Conservation (phyloP, 2,329 filamentous ascomycete species). For the Tolypocladium tundrense region DNA sequence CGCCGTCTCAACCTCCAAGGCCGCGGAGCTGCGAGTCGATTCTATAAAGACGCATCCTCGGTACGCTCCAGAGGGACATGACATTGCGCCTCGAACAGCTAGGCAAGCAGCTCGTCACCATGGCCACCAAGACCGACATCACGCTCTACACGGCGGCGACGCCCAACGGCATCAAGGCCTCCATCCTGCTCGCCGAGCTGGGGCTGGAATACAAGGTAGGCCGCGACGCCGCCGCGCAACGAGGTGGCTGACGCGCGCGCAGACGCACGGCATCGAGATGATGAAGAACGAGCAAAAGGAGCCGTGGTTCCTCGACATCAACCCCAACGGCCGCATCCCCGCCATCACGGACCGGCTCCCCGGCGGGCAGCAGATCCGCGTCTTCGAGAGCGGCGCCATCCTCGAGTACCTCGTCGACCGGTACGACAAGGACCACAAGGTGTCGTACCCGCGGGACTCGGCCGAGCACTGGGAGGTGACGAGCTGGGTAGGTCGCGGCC, state of each 20-base stretch:
- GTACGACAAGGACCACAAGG: slow-evolving; percentile 74
- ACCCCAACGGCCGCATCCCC: slow-evolving; percentile 87
- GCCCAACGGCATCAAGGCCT: slow-evolving; percentile 84
- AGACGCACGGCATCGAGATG: slow-evolving; percentile 57
- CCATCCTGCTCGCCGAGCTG: slow-evolving; percentile 78
- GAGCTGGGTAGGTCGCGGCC: slow-evolving; percentile 52
- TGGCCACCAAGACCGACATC: slow-evolving; percentile 44
- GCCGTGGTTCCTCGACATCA: slow-evolving; percentile 82
- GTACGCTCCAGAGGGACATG: not conserved
- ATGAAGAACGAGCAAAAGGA: slow-evolving; percentile 70
- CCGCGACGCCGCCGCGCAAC: not conserved
- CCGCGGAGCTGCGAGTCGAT: not conserved
- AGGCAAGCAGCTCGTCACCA: not conserved
- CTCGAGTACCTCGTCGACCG: slow-evolving; percentile 74
- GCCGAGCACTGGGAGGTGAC: slow-evolving; percentile 70
- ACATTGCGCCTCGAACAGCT: not conserved
- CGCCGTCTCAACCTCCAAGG: not conserved
- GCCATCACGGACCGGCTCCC: slow-evolving; percentile 71
- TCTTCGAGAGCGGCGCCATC: slow-evolving; percentile 80
- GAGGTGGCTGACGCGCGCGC: not conserved
- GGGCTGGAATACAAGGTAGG: slow-evolving; percentile 66
- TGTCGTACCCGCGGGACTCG: slow-evolving; percentile 64
- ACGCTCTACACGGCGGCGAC: slow-evolving; percentile 75
- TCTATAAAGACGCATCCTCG: not conserved
- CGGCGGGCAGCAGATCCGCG: slow-evolving; percentile 60